Percentiles rank a stretch among this genome's conserved stretches.
These are phyloP conservation scores for Penicillium taxi DNA, from an alignment of 495 filamentous ascomycete species.

Conservation along the genomic window DNA sequence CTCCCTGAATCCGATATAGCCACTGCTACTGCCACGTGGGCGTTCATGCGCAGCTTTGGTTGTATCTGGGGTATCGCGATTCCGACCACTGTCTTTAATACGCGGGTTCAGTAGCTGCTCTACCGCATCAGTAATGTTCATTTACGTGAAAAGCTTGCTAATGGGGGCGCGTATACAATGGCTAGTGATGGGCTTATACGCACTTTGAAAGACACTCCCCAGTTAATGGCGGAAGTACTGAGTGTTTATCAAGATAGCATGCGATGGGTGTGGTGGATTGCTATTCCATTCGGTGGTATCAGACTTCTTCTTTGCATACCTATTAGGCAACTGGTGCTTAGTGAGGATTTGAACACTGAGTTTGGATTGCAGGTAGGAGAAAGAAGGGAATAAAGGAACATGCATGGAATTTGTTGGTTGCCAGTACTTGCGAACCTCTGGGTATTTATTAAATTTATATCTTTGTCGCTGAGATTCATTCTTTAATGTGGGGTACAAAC, in stretches of 20 bases:
- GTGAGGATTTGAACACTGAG: too few species aligned
- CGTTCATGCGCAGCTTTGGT: constrained; percentile 5
- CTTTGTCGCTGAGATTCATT: too few species aligned
- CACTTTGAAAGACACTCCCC: background rate
- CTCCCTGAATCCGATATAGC: background rate
- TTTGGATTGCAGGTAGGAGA: too few species aligned
- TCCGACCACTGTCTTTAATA: constrained; percentile 4
- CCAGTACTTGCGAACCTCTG: too few species aligned
- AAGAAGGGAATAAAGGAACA: too few species aligned
- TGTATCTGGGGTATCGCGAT: constrained; percentile 2
- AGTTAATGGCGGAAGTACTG: background rate
- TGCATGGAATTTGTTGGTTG: too few species aligned
- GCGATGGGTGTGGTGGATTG: constrained; percentile 5
- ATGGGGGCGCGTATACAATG: constrained; percentile 1
- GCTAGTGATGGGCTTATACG: background rate
- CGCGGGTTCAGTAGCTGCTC: background rate
- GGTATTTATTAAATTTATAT: too few species aligned
- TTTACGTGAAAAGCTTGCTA: background rate
- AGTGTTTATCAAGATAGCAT: constrained; percentile 3
- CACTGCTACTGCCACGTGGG: background rate
- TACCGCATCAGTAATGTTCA: background rate
- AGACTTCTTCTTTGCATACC: too few species aligned
- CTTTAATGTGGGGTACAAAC: too few species aligned
- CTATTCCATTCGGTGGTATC: constrained; percentile 5
- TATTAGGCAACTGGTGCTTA: too few species aligned